phyloP scores from a whole-genome alignment of 108 stramenopile species.

The Conticribra guillardii region DNA sequence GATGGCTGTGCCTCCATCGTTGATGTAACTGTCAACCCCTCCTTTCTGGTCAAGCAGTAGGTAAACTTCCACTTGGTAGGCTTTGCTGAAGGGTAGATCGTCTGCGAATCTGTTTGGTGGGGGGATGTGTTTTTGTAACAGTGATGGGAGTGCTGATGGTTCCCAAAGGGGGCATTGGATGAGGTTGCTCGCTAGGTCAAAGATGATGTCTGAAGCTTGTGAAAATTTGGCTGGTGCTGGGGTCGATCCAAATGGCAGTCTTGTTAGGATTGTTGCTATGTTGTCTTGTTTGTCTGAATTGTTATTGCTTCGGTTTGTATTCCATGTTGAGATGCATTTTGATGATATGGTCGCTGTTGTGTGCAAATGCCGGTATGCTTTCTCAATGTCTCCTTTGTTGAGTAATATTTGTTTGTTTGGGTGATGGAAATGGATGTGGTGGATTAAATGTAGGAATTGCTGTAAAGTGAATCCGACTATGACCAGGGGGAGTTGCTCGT shows the following conservation, averaged over 20 bases:
- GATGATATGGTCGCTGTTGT: conserved; percentile 5
- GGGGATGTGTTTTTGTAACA: neutral
- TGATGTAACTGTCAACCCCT: conserved; percentile 7
- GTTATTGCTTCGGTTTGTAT: neutral
- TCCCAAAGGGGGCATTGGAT: conserved; percentile 14
- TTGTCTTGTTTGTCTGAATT: too few species aligned
- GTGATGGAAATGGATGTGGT: conserved; percentile 15
- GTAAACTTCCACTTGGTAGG: conserved; percentile 8
- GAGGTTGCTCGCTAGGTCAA: conserved; percentile 22
- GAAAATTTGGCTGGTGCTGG: conserved; percentile 24
- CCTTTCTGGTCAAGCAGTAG: neutral
- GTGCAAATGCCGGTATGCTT: conserved; percentile 17
- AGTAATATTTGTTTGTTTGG: conserved; percentile 7
- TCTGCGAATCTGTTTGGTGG: too few species aligned
- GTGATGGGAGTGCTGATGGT: neutral
- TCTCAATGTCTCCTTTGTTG: conserved; percentile 29
- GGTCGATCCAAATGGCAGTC: conserved; percentile 23
- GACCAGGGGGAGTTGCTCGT: neutral
- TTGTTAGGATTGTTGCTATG: conserved; percentile 8
- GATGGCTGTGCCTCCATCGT: conserved; percentile 8
- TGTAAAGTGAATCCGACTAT: conserved; percentile 4
- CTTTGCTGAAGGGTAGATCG: neutral
- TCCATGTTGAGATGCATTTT: conserved; percentile 7
- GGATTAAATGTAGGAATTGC: conserved; percentile 13
- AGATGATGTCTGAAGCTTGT: conserved; percentile 11